These are phyloP conservation scores for Didymellaceae sp. DNA, from an alignment of 2,329 filamentous ascomycete genomes.

Conservation along the genomic window DNA sequence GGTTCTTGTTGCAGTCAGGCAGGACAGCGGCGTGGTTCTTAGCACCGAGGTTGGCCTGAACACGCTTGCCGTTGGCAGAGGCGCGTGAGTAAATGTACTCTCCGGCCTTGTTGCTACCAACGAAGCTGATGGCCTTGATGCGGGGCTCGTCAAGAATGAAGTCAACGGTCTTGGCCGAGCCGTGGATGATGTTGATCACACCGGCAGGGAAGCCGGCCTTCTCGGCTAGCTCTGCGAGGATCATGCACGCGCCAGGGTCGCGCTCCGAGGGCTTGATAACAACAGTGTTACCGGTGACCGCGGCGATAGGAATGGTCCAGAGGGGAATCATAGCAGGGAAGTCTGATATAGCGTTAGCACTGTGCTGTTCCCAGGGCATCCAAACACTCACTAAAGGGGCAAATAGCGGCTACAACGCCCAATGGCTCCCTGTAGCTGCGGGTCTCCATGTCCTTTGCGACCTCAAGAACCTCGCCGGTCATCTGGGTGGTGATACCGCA, in stretches of 20 bases:
- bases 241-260: slow-evolving; percentile 84
- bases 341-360: slow-evolving; percentile 59
- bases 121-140: slow-evolving; percentile 87
- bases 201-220: slow-evolving; percentile 83
- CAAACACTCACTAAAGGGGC: slow-evolving; percentile 75
- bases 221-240: slow-evolving; percentile 78
- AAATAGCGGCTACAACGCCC: slow-evolving; percentile 82
- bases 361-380: not conserved
- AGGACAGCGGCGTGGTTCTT: slow-evolving; percentile 89
- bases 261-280: slow-evolving; percentile 87
- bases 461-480: slow-evolving; percentile 83
- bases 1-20: slow-evolving; percentile 89
- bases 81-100: slow-evolving; percentile 84
- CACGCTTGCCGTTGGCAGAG: slow-evolving; percentile 84
- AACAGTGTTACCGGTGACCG: slow-evolving; percentile 82
- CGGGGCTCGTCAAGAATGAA: slow-evolving; percentile 84
- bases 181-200: slow-evolving; percentile 84
- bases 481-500: slow-evolving; percentile 81
- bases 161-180: slow-evolving; percentile 79
- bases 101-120: slow-evolving; percentile 85
- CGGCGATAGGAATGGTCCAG: slow-evolving; percentile 88
- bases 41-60: slow-evolving; percentile 85
- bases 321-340: slow-evolving; percentile 92
- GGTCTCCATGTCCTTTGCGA: slow-evolving; percentile 90
- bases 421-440: slow-evolving; percentile 81